Evolutionary conservation across 2,329 filamentous ascomycete species (phyloP), one percentile per base, ranked within the genome.

Genomic region (Alternaria sp.): DNA sequence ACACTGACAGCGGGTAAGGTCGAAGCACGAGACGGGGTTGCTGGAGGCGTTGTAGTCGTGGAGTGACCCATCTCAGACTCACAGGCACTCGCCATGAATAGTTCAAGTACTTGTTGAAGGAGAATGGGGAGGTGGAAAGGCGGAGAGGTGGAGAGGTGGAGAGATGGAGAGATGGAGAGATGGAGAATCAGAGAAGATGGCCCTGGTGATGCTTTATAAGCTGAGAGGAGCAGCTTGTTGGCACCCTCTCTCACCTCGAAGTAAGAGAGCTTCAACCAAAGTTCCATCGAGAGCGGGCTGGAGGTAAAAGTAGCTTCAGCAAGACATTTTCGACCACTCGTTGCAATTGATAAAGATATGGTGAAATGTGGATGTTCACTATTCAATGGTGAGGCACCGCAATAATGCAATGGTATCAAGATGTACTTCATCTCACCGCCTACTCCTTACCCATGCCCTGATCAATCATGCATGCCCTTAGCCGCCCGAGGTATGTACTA

Each of bases 401-500:
- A 24, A 13, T 14, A 36, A 34, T 48, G 29, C 24, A 23, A 48
- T 48, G 31, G 44, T 48, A 48, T 48, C 44, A 23, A 48, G 21
- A 11, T 24, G 9, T 8, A 36, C 44, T 48, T 13, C 31, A 26
- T 34, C 14, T 21, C 29, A 48, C 21, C 21, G 21, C 44, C 11
- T 34, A 26, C 44, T 48, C 44, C 29, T 4, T 36, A 9, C 21
- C 44, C 44, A 48, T 36, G 44, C 44, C 33, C 21, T 36, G 31
- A 26, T 48, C 44, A 34, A 34, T 48, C 31, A 34, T 48, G 29
- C 44, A 0, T 17, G 24, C 14, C 37, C 21, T 39, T 39, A 31
- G 40, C 34, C 13, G 44, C 45, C 5, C 58, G 49, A 51, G 53
- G 54, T 45, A 49, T 61, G 50, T 61, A 60, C 60, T 67, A 71